Base-by-base conservation (phyloP, 2,329 filamentous ascomycete species). In the Daldinia eschscholtzii region DNA sequence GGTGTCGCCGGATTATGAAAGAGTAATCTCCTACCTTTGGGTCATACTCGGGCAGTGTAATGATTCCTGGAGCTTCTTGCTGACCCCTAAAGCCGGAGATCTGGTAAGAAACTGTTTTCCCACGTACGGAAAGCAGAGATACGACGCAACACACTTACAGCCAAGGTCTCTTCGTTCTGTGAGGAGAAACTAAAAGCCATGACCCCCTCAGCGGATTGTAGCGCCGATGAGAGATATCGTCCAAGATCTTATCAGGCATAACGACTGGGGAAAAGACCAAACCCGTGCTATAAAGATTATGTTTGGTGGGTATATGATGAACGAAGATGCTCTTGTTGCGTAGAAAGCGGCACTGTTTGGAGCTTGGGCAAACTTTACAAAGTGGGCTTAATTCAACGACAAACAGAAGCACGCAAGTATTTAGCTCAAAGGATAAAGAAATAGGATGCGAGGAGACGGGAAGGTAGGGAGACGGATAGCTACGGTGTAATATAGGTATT, bases 111-210 rank as follows among this genome's bases (percentile, higher is more conserved):
- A 35, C 20, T 48, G 55, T 67, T 20, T 63, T 37, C 46, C 23
- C 20, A 26, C 55, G 30, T 37, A 23, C 33, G 44, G 35, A 35
- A 58, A 30, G 41, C 46, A 20, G 3, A 30, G 48, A 58, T 26
- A 42, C 9, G 41, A 15, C 26, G 42, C n/a, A 9, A 13, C 28
- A 33, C 9, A 84, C 92, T 88, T 85, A 97, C 93, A 98, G 96
- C 96, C 96, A 99, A 77, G 96, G 96, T 72, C 96, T 88, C 87
- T 98, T 98, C 60, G 94, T 98, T 62, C 96, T 87, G 81, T 99
- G 96, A 68, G 96, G 96, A 15, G 96, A 98, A 13, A 99, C 96
- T 41, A 99, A 88, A 68, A 99, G 87, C 92, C 94, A 97, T 70
- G 92, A 93, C 69, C 93, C 94, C 72, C 93, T 91, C 70, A 99